These are phyloP conservation scores for Microascus cirrosus DNA, from an alignment of 2,329 filamentous ascomycete genomes.

Conservation along the genomic window DNA sequence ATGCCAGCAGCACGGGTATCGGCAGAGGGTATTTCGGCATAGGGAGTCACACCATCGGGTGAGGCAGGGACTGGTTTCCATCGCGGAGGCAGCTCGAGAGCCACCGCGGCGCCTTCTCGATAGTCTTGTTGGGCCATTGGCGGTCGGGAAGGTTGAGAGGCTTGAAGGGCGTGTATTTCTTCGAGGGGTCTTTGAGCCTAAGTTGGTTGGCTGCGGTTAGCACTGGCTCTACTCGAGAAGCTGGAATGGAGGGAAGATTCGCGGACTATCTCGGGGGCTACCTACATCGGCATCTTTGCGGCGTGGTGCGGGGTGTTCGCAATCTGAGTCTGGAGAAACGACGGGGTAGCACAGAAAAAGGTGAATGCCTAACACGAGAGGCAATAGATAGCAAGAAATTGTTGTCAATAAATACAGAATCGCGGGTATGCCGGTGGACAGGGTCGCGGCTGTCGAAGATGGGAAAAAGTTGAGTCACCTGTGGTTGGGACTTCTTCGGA, in stretches of 20 bases:
- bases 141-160: constrained; percentile 52
- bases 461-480: too few species aligned
- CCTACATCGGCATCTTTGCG: constrained; percentile 4
- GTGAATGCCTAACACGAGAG: too few species aligned
- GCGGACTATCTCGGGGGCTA: not conserved
- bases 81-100: constrained; percentile 63
- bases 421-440: too few species aligned
- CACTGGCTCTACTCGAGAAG: too few species aligned
- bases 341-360: too few species aligned
- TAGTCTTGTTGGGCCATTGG: constrained; percentile 73
- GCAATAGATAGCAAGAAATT: too few species aligned
- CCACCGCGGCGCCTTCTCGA: constrained; percentile 83
- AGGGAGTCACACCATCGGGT: constrained; percentile 65
- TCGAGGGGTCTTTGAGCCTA: constrained; percentile 2
- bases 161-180: constrained; percentile 12
- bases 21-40: not conserved
- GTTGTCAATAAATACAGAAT: too few species aligned
- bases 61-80: constrained; percentile 85
- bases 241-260: not conserved
- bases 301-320: constrained; percentile 1
- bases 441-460: too few species aligned
- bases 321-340: too few species aligned
- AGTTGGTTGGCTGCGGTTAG: not conserved
- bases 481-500: too few species aligned
- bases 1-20: too few species aligned